Base-by-base conservation (phyloP, 495 filamentous ascomycete genomes). In the Talaromyces stipitatus region DNA sequence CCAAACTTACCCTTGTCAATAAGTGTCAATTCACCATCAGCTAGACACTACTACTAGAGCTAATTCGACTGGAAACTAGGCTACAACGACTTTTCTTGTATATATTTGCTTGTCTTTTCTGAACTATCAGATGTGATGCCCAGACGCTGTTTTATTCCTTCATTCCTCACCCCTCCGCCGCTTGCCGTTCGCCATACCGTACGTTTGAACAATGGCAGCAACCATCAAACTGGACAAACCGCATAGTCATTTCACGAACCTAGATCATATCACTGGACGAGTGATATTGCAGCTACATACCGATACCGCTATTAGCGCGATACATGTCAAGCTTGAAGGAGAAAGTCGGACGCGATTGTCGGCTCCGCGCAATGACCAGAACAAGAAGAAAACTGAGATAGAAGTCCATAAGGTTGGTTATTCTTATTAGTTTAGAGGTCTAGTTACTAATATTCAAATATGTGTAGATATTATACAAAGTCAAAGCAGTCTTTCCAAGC, bases 311-410 rank as follows among this genome's bases (percentile, higher is more conserved):
- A 78, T 98, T 47, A 81, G 85, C 26, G 82, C 83, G 11, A 87
- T 98, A 54, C 80, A 91, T 41, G 92, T 96, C 60, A 98, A 98
- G 74, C 80, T 98, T 32, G 92, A 98, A 67, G 94, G 92, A 54
- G 91, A 95, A 69, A 89, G 86, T 61, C 78, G 80, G 48, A 91
- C 90, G 18, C 79, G 82, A 43, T 66, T 88, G 67, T 59, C 74
- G 70, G 61, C 74, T 24, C 64, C 71, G 55, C 63, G 83, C 77
- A 76, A 80, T 24, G 64, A 75, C 38, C 75, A 76, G 22, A 76
- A 86, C 26, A 78, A 75, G 63, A 79, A 78, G 63, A 77, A 75
- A 57, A 78, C 82, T 7, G 83, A 87, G 64, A 67, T 85, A 41
- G 87, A 92, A 63, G 82, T 95, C 11, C 88, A 90, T 57, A 91